Evolutionary conservation across 768 basidiomycete species (phyloP), one percentile per base, ranked within the genome.

Genomic region (Pseudohyphozyma bogoriensis): DNA sequence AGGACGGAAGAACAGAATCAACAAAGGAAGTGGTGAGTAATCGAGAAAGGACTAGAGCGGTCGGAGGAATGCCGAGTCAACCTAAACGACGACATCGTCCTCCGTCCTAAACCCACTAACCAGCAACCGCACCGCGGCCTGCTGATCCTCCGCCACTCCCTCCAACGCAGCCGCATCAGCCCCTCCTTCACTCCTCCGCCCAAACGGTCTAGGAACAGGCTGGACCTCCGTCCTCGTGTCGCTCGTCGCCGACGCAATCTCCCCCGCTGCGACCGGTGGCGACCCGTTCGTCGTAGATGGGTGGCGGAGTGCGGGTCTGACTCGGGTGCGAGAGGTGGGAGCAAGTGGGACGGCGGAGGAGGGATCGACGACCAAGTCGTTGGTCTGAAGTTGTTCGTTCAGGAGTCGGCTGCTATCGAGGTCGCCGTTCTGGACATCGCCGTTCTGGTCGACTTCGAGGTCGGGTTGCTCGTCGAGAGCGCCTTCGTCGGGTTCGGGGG

Each of bases 201-300:
- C 42, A 18, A 29, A 20, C 47, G 47, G 47, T 22, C 47, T 50
- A 28, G 47, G 47, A 3, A 50, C 47, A 4, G 47, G 47, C 16
- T 29, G 26, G 6, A 50, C 47, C 31, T 50, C 47, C 15, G 47
- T 50, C 47, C 47, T 50, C n/a, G 47, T 31, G 28, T 28, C 47
- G 47, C 47, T 50, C 31, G 40, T 50, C 47, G 47, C 29, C 42
- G 42, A 44, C 22, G 42, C n/a, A n/a, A n/a, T n/a, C n/a, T n/a
- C n/a, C n/a, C n/a, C n/a, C n/a, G n/a, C n/a, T n/a, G n/a, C n/a
- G n/a, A 11, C 20, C 40, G 40, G 20, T 42, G 20, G 40, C 40
- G 7, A 20, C 11, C 15, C 24, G 20, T 2, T 18, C 40, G 8
- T 42, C 10, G 8, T 20, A n/a, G 4, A 4, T 6, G 6, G 16